Conservation (phyloP, 805 yeast species). For the Kodamaea laetipori region DNA sequence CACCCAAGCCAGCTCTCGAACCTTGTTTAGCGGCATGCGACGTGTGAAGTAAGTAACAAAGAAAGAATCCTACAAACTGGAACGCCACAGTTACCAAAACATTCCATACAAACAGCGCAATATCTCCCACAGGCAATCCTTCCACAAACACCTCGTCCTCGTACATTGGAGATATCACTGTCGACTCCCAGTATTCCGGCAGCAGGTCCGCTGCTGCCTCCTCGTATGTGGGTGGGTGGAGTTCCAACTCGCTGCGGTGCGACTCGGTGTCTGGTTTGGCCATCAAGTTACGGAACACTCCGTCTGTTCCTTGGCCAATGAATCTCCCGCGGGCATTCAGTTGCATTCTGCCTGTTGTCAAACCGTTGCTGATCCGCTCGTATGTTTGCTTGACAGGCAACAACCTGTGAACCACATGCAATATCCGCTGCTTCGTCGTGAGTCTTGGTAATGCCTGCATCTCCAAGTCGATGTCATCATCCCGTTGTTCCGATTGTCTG, state of each 20-base stretch:
- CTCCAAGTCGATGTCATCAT: conserved; percentile 28
- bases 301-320: conserved; percentile 64
- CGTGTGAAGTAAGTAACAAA: conserved; percentile 89
- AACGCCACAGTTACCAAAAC: conserved; percentile 84
- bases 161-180: conserved; percentile 75
- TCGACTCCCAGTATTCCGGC: conserved; percentile 96
- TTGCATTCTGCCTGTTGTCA: conserved; percentile 46
- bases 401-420: conserved; percentile 34
- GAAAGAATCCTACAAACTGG: conserved; percentile 89
- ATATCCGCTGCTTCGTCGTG: conserved; percentile 32
- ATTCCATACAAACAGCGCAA: conserved; percentile 90
- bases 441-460: conserved; percentile 26
- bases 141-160: conserved; percentile 91
- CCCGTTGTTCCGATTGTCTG: conserved; percentile 2
- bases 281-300: conserved; percentile 87
- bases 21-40: conserved; percentile 98
- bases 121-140: conserved; percentile 92
- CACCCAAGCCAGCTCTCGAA: conserved; percentile 86
- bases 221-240: conserved; percentile 82
- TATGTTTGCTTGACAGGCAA: conserved; percentile 46
- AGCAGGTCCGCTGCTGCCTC: conserved; percentile 93
- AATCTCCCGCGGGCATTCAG: conserved; percentile 45
- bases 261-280: conserved; percentile 77
- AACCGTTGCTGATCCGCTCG: conserved; percentile 44
- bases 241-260: conserved; percentile 42